These are phyloP conservation scores for Metschnikowia reukaufii DNA, from an alignment of 805 yeast genomes.

Conservation along the genomic window DNA sequence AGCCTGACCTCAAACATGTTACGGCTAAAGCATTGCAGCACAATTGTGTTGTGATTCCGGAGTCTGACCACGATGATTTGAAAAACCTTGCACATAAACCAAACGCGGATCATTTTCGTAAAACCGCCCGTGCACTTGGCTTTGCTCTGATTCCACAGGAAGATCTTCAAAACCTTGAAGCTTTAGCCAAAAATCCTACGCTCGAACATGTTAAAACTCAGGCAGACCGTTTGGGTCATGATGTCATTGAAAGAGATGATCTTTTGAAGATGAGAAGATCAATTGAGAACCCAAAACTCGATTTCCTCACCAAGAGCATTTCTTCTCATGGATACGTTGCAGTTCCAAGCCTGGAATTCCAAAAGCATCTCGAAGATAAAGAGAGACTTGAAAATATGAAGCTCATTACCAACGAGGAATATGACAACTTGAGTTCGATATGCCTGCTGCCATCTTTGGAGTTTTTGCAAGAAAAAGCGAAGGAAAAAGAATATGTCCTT, in stretches of 20 bases:
- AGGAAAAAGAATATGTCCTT: conserved; percentile 12
- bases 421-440: conserved; percentile 14
- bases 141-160: conserved; percentile 2
- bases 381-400: conserved; percentile 28
- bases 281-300: conserved; percentile 23
- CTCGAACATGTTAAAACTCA: conserved; percentile 23
- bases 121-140: conserved; percentile 11
- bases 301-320: conserved; percentile 18
- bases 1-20: conserved; percentile 12
- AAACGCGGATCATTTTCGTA: conserved; percentile 8
- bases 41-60: conserved; percentile 9
- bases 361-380: conserved; percentile 28
- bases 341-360: conserved; percentile 20
- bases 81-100: conserved; percentile 14
- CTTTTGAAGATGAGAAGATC: conserved; percentile 12
- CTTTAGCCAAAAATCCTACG: conserved; percentile 24
- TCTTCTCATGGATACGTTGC: conserved; percentile 20
- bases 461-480: conserved; percentile 20
- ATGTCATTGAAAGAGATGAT: conserved; percentile 21
- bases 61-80: conserved; percentile 10
- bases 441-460: conserved; percentile 14
- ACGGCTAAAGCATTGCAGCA: conserved; percentile 11
- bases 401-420: conserved; percentile 22
- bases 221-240: conserved; percentile 23
- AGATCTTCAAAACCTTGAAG: conserved; percentile 9